Percentiles rank a stretch among this genome's conserved stretches.
Conservation (phyloP, 305 asterid species). For the Caryopteris hybrid region DNA sequence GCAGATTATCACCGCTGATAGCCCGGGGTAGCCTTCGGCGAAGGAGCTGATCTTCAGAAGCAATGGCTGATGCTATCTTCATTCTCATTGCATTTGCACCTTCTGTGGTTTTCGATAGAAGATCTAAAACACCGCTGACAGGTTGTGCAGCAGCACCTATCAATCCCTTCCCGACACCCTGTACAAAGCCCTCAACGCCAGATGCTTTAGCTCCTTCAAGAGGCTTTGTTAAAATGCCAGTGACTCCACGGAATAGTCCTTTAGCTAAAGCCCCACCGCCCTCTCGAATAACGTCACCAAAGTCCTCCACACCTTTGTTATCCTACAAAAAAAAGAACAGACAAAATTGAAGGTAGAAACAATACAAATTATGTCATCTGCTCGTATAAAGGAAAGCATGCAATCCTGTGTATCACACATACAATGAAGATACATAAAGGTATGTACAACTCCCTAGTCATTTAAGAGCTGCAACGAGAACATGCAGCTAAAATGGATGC, state of each 20-base stretch:
- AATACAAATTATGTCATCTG: conserved; percentile 5
- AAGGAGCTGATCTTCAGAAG: conserved; percentile 97
- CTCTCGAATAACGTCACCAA: conserved; percentile 96
- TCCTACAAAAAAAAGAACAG: conserved; percentile 46
- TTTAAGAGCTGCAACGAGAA: not conserved
- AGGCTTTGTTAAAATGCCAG: conserved; percentile 98
- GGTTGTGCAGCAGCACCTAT: conserved; percentile 99
- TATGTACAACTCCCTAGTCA: not conserved
- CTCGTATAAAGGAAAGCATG: not conserved
- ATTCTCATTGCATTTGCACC: conserved; percentile 99
- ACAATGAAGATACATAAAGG: not conserved
- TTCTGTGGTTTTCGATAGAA: conserved; percentile 95
- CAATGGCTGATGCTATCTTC: conserved; percentile 95
- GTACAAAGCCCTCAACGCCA: conserved; percentile 99
- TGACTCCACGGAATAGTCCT: conserved; percentile 95
- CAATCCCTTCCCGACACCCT: conserved; percentile 98
- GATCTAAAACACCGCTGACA: conserved; percentile 97
- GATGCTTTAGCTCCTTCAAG: conserved; percentile 99
- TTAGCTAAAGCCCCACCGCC: conserved; percentile 99
- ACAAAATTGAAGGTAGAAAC: not conserved
- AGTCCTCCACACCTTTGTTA: conserved; percentile 94
- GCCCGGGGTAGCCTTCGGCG: conserved; percentile 95
- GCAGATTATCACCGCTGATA: conserved; percentile 91
- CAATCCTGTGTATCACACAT: not conserved
- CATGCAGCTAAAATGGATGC: too few relatives aligned